Percentiles rank a stretch among this genome's conserved stretches.
Evolutionary conservation across 805 yeast genomes (phyloP).

Genomic region (Osmozyma mogii): DNA sequence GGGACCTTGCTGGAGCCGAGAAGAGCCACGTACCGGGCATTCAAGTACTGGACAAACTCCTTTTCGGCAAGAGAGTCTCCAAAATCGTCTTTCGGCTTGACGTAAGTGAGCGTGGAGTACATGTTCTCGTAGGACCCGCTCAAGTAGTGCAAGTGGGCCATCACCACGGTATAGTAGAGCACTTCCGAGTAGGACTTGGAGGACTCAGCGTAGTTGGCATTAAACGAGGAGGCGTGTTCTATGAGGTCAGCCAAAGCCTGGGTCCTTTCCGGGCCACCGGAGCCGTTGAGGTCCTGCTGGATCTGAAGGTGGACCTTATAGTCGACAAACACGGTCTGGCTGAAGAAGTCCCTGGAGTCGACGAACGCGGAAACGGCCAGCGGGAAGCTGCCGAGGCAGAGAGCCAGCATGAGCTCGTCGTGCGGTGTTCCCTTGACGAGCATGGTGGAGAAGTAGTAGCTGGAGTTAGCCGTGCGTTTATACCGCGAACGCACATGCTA

Average conservation of each 20-base stretch:
- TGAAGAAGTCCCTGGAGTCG: constrained; percentile 25
- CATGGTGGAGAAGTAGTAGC: constrained; percentile 9
- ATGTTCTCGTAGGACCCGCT: constrained; percentile 17
- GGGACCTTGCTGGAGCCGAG: constrained; percentile 17
- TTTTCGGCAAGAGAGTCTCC: constrained; percentile 1
- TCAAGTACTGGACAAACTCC: constrained; percentile 24
- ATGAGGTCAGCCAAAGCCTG: constrained; percentile 17
- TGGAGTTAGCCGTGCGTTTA: too few relatives aligned
- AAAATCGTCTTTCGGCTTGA: constrained; percentile 2
- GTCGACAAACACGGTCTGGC: constrained; percentile 29
- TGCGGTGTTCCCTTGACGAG: constrained; percentile 18
- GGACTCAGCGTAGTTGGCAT: constrained; percentile 17
- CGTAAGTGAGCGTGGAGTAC: constrained; percentile 10
- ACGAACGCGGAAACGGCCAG: constrained; percentile 23
- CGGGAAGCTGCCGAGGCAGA: constrained; percentile 33
- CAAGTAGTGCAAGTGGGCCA: constrained; percentile 29
- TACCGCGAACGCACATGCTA: too few relatives aligned
- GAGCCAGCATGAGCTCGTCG: constrained; percentile 18
- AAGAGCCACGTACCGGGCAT: constrained; percentile 26
- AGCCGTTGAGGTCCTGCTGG: constrained; percentile 21
- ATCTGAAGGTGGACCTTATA: constrained; percentile 28
- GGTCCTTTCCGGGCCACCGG: too few relatives aligned
- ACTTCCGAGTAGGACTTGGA: constrained; percentile 21
- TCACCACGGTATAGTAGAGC: constrained; percentile 23
- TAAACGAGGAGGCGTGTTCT: constrained; percentile 18